Evolutionary conservation across 257 asterid genomes (phyloP), one percentile per base, ranked within the genome.

Genomic region (Ilex aquifolium): DNA sequence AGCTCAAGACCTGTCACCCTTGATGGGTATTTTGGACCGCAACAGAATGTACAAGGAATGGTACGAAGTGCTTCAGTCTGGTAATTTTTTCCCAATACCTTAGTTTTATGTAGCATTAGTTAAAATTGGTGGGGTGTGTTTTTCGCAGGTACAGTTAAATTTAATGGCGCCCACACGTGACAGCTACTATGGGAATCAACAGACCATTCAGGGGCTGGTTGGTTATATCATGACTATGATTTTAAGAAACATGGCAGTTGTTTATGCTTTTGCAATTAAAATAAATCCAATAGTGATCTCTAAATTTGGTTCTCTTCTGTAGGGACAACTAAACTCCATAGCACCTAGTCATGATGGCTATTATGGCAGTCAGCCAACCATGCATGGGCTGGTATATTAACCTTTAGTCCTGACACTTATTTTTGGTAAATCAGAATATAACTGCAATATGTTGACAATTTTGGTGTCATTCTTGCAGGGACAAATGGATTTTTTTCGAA

Each of bases 241-340:
- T 55, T 39, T 14, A 59, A 4, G 31, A 32, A 50, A 32, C n/a
- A 56, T 56, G 52, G 64, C 56, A 63, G 13, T 2, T 64, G 17
- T 14, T 49, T 53, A 32, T 52, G 55, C 7, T 15, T 31, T 21
- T 16, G 14, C 44, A 15, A 57, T 46, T 10, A 17, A 39, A 54
- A 46, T 10, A 65, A 31, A 15, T 60, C 59, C 67, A 42, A 44
- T 68, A 62, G 52, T 56, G 11, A 13, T 55, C 13, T 49, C 32
- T 63, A 62, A 56, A 60, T 74, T 39, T 40, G 68, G 13, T 65
- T 69, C 65, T 65, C 65, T 65, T 60, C 65, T 21, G 27, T 21
- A 91, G 98, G 98, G 96, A 77, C 98, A 88, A 72, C 80, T 88
- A 72, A 91, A 82, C 67, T 79, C 98, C 56, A 86, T 84, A 56